Conservation (phyloP, 2,329 filamentous ascomycete species). For the Canariomyces notabilis region DNA sequence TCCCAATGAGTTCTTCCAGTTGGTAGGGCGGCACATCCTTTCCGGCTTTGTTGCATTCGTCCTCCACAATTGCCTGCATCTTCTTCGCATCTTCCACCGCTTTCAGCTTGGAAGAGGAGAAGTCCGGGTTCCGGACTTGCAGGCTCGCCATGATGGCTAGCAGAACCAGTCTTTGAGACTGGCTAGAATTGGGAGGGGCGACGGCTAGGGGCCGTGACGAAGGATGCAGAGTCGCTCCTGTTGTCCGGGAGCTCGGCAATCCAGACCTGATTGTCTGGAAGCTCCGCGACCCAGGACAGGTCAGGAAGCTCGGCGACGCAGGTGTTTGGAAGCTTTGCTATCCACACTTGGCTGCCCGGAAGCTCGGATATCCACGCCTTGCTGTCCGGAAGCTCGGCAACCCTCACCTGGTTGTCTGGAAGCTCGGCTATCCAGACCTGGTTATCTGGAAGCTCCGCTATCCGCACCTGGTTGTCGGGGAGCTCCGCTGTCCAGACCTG, state of each 20-base stretch:
- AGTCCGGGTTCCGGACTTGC: conserved; percentile 29
- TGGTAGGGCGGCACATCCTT: conserved; percentile 55
- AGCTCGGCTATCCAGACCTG: too few relatives aligned
- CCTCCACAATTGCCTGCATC: conserved; percentile 55
- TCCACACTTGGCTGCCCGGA: not conserved
- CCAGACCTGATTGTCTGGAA: not conserved
- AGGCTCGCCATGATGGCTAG: conserved; percentile 28
- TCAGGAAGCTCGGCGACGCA: not conserved
- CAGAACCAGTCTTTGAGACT: not conserved
- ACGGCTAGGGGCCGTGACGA: not conserved
- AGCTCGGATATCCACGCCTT: too few relatives aligned
- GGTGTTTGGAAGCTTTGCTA: not conserved
- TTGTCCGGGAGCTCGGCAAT: not conserved
- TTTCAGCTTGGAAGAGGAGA: conserved; percentile 36
- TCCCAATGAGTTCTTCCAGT: conserved; percentile 62
- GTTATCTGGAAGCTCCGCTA: not conserved
- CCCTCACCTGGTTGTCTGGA: too few relatives aligned
- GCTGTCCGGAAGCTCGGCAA: not conserved
- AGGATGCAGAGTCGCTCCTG: too few relatives aligned
- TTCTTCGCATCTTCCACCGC: conserved; percentile 60
- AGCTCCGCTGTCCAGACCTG: too few relatives aligned
- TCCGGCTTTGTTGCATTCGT: conserved; percentile 51
- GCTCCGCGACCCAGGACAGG: too few relatives aligned
- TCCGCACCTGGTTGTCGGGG: not conserved
- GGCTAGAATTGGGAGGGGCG: not conserved